These are phyloP conservation scores for Nemania diffusa DNA, from an alignment of 2,329 filamentous ascomycete genomes.

Conservation along the genomic window DNA sequence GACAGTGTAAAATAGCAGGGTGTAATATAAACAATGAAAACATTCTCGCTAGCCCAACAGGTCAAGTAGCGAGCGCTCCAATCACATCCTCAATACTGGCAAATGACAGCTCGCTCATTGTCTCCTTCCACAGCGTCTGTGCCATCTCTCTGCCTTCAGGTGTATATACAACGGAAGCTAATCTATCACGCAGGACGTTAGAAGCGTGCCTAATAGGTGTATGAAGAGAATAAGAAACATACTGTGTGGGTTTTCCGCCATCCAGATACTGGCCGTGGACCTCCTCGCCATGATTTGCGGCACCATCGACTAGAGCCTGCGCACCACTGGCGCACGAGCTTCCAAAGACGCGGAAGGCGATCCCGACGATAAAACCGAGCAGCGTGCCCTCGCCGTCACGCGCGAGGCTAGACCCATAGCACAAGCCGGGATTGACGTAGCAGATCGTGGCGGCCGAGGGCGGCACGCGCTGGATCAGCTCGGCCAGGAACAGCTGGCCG, in stretches of 20 bases:
- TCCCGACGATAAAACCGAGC: conserved; percentile 15
- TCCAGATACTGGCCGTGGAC: conserved; percentile 33
- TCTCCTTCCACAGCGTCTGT: conserved; percentile 32
- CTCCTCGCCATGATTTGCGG: conserved; percentile 24
- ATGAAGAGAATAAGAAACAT: background rate
- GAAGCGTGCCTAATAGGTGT: background rate
- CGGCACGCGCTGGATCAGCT: conserved; percentile 45
- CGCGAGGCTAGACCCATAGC: conserved; percentile 25
- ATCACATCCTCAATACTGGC: conserved; percentile 24
- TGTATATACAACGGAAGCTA: conserved; percentile 30
- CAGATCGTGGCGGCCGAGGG: conserved; percentile 32
- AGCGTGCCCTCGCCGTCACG: conserved; percentile 30
- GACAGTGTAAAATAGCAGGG: background rate
- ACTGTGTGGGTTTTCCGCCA: conserved; percentile 15
- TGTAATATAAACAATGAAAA: conserved; percentile 1
- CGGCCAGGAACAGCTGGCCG: conserved; percentile 46
- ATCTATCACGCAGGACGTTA: conserved; percentile 15
- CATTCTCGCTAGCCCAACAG: background rate
- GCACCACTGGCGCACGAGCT: conserved; percentile 25
- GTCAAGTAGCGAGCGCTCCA: background rate
- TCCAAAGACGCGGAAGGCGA: conserved; percentile 31
- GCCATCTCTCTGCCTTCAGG: conserved; percentile 28
- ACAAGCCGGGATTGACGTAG: conserved; percentile 35
- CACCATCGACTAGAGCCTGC: conserved; percentile 21
- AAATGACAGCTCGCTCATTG: conserved; percentile 32